These are phyloP conservation scores for Suillus discolor DNA, from an alignment of 768 basidiomycete species.

Conservation along the genomic window DNA sequence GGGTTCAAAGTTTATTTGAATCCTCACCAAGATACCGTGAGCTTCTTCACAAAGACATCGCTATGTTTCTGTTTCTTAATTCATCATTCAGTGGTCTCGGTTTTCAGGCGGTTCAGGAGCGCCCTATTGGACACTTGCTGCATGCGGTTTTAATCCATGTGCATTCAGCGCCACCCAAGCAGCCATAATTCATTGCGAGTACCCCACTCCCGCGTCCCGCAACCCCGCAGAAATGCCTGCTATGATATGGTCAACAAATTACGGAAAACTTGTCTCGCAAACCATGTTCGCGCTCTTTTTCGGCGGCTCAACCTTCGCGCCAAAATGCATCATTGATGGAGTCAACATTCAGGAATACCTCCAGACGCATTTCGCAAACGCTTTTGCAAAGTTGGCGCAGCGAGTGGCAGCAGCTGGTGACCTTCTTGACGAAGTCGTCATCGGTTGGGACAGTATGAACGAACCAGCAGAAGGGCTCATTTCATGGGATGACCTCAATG, in stretches of 20 bases:
- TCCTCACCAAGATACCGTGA: conserved; percentile 92
- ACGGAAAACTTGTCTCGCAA: conserved; percentile 83
- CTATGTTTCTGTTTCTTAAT: conserved; percentile 3
- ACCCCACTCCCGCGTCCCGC: conserved; percentile 57
- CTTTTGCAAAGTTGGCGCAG: conserved; percentile 76
- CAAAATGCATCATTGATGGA: conserved; percentile 89
- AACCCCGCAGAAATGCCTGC: conserved; percentile 79
- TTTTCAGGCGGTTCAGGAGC: conserved; percentile 95
- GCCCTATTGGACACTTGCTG: conserved; percentile 89
- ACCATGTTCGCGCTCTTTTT: conserved; percentile 96
- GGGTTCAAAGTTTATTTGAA: conserved; percentile 94
- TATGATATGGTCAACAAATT: conserved; percentile 99
- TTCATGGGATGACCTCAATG: conserved; percentile 66
- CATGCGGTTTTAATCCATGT: conserved; percentile 87
- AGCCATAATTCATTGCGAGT: conserved; percentile 89
- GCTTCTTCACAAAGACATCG: conserved; percentile 26
- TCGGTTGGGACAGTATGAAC: conserved; percentile 97
- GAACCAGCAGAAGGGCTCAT: conserved; percentile 86
- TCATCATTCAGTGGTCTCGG: conserved; percentile 76
- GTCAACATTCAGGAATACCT: conserved; percentile 90
- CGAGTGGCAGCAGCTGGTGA: conserved; percentile 73
- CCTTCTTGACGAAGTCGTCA: conserved; percentile 82
- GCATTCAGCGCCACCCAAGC: conserved; percentile 85
- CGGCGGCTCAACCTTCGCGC: conserved; percentile 87
- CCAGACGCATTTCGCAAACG: conserved; percentile 73